Percentiles rank a stretch among this genome's conserved stretches.
phyloP scores from a whole-genome alignment of 495 filamentous ascomycete species.

The Penicillium dipodomyicola region DNA sequence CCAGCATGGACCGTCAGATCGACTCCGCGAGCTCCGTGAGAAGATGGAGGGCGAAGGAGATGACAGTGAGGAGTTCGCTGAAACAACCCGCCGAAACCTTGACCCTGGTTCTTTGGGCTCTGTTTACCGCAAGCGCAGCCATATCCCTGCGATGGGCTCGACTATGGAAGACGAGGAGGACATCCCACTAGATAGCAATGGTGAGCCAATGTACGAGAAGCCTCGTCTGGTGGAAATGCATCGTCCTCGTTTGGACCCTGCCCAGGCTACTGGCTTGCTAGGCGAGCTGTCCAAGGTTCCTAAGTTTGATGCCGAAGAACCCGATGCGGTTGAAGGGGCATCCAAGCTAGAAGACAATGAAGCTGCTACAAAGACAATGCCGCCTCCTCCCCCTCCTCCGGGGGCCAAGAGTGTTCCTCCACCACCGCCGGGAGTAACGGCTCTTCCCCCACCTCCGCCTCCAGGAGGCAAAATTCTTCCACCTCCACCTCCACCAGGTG shows the following conservation, averaged over 20 bases:
- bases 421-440: slow-evolving; percentile 29
- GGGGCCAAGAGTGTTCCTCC: slow-evolving; percentile 40
- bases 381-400: slow-evolving; percentile 44
- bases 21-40: slow-evolving; percentile 86
- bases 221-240: slow-evolving; percentile 65
- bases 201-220: slow-evolving; percentile 58
- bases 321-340: slow-evolving; percentile 48
- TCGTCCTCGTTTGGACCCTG: slow-evolving; percentile 70
- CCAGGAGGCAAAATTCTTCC: slow-evolving; percentile 24
- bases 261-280: slow-evolving; percentile 71
- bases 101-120: slow-evolving; percentile 63
- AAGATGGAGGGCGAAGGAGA: slow-evolving; percentile 76
- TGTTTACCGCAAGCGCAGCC: slow-evolving; percentile 59
- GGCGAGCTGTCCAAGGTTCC: slow-evolving; percentile 74
- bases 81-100: slow-evolving; percentile 48
- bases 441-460: slow-evolving; percentile 29
- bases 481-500: slow-evolving; percentile 46
- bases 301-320: slow-evolving; percentile 66
- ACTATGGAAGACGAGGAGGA: slow-evolving; percentile 40
- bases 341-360: slow-evolving; percentile 25
- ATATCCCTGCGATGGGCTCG: slow-evolving; percentile 45
- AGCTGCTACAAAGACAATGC: slow-evolving; percentile 33
- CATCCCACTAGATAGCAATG: slow-evolving; percentile 37
- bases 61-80: slow-evolving; percentile 48
- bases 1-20: slow-evolving; percentile 82